Base-by-base conservation (phyloP, 169 alveolate species). In the Toxoplasma gondii region DNA sequence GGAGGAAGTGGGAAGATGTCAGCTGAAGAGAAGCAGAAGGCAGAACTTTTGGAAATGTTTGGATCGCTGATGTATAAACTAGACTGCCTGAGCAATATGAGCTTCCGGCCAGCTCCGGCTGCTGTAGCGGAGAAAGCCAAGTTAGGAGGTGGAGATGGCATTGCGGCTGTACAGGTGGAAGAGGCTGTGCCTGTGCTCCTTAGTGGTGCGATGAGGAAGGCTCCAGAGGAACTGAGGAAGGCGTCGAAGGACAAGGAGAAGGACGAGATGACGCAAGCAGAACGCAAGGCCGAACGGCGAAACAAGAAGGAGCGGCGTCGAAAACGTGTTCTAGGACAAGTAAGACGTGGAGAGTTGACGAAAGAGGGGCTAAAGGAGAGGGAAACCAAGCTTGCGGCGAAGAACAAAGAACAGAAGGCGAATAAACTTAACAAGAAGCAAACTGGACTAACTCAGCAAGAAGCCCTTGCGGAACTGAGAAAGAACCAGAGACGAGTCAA, bases 231-330 rank as follows among this genome's bases (percentile, higher is more conserved):
- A 69, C 74, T 36, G 58, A 29, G 44, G 53, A 88, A 38, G 70
- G 27, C 49, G 31, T 0, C 70, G 44, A 34, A 88, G 86, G 45
- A 27, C 2, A 38, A 92, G 81, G 74, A 38, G 54, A 38, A 92
- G 88, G 88, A 38, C 92, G 94, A 92, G 74, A 53, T 88, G 53
- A 92, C 94, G 64, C 80, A 53, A 67, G 94, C 80, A 31, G 94
- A 92, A 39, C 45, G 94, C 49, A 80, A 69, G 54, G 92, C 92
- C 2, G 92, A 80, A 31, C 1, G 94, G 53, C 90, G 94, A 9
- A 19, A 31, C 27, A 80, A 92, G 87, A 92, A 92, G 86, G 91
- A 45, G 69, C 43, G 49, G 86, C 43, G 94, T 19, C 82, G 88
- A 49, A 80, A 82, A 87, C 84, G 70, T 31, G 82, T 92, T 87